phyloP scores from a whole-genome alignment of 805 yeast species.

The Monosporozyma aerobia region DNA sequence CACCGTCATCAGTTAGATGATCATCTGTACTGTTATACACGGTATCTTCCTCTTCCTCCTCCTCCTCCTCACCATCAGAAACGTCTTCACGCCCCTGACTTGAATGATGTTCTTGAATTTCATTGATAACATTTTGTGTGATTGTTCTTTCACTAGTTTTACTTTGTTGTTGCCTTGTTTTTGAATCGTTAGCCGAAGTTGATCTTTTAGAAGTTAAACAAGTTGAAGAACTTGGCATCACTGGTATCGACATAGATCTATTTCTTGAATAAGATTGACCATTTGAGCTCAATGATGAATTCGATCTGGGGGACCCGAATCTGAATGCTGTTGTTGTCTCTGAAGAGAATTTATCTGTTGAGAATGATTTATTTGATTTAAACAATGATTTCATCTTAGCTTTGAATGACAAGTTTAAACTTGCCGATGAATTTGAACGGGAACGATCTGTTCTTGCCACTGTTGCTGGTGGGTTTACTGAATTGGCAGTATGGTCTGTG shows the following conservation, averaged over 20 bases:
- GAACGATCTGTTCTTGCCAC: background rate
- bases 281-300: background rate
- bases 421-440: background rate
- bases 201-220: background rate
- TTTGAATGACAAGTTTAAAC: background rate
- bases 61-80: conserved; percentile 3
- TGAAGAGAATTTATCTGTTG: no score
- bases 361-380: background rate
- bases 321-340: background rate
- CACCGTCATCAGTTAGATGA: conserved; percentile 10
- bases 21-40: conserved; percentile 9
- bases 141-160: background rate
- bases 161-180: background rate
- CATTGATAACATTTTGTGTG: conserved; percentile 29
- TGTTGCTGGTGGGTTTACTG: background rate
- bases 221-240: background rate
- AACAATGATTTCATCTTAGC: background rate
- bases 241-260: conserved; percentile 1
- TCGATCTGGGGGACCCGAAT: background rate
- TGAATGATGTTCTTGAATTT: conserved; percentile 19
- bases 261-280: background rate
- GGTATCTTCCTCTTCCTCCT: conserved; percentile 4
- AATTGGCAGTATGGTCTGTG: background rate
- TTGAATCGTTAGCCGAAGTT: background rate
- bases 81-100: conserved; percentile 1